Percentiles rank a stretch among this genome's conserved stretches.
Conservation (phyloP, 306 rosid species). For the Quercus ilex region DNA sequence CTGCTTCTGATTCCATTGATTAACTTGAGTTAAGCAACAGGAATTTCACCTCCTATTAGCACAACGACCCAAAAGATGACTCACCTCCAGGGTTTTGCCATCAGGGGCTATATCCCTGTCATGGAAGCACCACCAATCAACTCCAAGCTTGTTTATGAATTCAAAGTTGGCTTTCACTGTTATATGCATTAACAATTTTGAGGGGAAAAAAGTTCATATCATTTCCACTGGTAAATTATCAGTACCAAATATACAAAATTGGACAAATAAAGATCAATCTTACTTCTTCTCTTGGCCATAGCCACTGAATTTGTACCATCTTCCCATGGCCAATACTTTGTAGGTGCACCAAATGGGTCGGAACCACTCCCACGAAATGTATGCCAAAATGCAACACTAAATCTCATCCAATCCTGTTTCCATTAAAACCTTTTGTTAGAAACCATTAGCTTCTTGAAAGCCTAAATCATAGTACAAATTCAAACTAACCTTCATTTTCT, state of each 20-base stretch:
- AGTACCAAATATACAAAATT: not conserved
- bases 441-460: conserved; percentile 4
- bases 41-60: not conserved
- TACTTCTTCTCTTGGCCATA: conserved; percentile 97
- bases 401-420: conserved; percentile 88
- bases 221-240: not conserved
- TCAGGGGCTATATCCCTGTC: conserved; percentile 94
- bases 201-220: not conserved
- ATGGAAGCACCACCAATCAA: conserved; percentile 90
- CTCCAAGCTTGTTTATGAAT: conserved; percentile 87
- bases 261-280: conserved; percentile 13
- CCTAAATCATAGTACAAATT: conserved; percentile 1
- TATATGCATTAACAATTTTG: not conserved
- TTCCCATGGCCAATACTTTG: conserved; percentile 95
- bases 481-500: conserved; percentile 86
- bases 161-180: conserved; percentile 93
- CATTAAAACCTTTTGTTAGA: conserved; percentile 13
- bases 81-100: conserved; percentile 68
- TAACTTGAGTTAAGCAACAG: not conserved
- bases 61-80: conserved; percentile 6
- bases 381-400: conserved; percentile 98
- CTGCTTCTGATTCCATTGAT: not conserved
- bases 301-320: conserved; percentile 89
- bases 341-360: conserved; percentile 89
- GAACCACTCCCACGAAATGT: conserved; percentile 93